Base-by-base conservation (phyloP, 805 yeast species). In the Yamadazyma olivae region DNA sequence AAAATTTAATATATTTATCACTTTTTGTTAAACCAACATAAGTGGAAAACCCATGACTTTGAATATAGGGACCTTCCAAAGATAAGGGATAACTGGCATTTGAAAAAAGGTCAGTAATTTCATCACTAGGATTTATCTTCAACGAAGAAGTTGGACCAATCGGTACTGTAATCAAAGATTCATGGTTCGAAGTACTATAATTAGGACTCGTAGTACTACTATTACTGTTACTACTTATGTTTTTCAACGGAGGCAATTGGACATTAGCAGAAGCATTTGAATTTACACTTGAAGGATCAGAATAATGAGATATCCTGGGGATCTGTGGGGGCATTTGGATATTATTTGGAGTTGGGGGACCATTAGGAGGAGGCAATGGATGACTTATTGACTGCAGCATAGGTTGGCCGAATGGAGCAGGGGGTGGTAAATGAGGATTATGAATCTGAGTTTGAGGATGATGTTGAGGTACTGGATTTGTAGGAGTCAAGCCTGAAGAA, bases 1-100 rank as follows among this genome's bases (percentile, higher is more conserved):
- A 48, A 27, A 64, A 51, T 32, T 58, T 61, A 28, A 63, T 56
- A 38, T 59, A 67, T 3, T 66, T 62, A 40, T 67, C 74, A 30
- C 61, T 50, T 41, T 66, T 67, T 4, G 68, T 59, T 21, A 66
- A 43, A 3, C 71, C 72, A 17, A 63, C 53, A 31, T 62, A 67
- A 1, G 71, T 61, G 15, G 67, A 34, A 6, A 56, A 51, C 2
- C 74, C 74, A 30, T 65, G 70, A 31, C 56, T 59, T 41, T 66
- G 71, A 60, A 70, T 57, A 17, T 42, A 40, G 2, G 56, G 51
- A 7, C 72, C 71, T 35, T 67, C 71, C 4, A 64, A 51, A 30
- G 52, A 46, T 15, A 66, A 40, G 0, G 71, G 56, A 36, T 32
- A 50, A 32, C 65, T 61, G 5, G 72, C 67, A 36, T 56, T 53